Percentiles rank a stretch among this genome's conserved stretches.
Evolutionary conservation across 2,329 filamentous ascomycete species (phyloP).

Genomic region (Stagonosporopsis vannaccii): DNA sequence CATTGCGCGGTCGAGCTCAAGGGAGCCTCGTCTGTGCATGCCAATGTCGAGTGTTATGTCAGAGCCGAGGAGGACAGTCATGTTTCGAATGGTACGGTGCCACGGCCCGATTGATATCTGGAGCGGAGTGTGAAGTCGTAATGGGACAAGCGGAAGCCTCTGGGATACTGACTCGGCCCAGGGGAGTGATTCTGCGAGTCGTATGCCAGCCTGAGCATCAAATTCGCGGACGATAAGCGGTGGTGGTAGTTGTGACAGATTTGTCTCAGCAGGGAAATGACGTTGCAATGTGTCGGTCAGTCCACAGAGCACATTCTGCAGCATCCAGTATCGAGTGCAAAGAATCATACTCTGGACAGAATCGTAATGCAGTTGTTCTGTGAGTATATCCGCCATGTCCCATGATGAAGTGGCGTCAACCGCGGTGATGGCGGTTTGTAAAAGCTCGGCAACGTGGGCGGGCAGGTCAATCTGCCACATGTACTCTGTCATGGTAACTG

Average conservation of each 20-base stretch:
- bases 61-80: background rate
- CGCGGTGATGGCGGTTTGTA: slow-evolving; percentile 24
- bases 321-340: slow-evolving; percentile 39
- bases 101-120: slow-evolving; percentile 38
- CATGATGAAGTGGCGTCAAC: slow-evolving; percentile 17
- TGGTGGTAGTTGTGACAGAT: slow-evolving; percentile 28
- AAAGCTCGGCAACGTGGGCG: slow-evolving; percentile 24
- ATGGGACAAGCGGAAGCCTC: slow-evolving; percentile 33
- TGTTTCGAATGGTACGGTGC: slow-evolving; percentile 29
- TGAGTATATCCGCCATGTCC: slow-evolving; percentile 31
- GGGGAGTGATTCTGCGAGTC: slow-evolving; percentile 31
- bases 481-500: slow-evolving; percentile 32
- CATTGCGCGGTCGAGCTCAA: slow-evolving; percentile 20
- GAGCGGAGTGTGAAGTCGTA: slow-evolving; percentile 39
- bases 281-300: slow-evolving; percentile 33
- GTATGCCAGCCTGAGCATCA: slow-evolving; percentile 31
- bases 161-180: slow-evolving; percentile 31
- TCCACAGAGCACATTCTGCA: slow-evolving; percentile 34
- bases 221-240: slow-evolving; percentile 19
- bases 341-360: slow-evolving; percentile 33
- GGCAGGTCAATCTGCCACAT: slow-evolving; percentile 30
- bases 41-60: background rate
- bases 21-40: background rate
- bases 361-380: slow-evolving; percentile 29
- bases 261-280: slow-evolving; percentile 28